A percentile compares a stretch with the other conserved stretches of the same genome.
phyloP scores from a whole-genome alignment of 305 asterid species.

The Fraxinus sp. region DNA sequence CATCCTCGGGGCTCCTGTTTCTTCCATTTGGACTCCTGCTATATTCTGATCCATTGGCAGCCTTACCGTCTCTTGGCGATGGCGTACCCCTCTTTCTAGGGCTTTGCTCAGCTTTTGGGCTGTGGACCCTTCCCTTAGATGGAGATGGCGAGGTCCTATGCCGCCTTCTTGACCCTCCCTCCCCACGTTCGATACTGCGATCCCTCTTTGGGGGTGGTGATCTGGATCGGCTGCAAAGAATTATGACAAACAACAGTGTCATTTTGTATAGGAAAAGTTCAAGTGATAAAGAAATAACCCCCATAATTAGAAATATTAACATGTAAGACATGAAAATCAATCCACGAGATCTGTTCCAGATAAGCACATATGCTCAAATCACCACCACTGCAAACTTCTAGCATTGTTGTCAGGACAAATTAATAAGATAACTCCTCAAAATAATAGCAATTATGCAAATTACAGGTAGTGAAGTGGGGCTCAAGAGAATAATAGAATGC shows the following conservation, averaged over 20 bases:
- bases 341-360: background rate
- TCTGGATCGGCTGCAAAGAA: slow-evolving; percentile 64
- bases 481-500: background rate
- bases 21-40: slow-evolving; percentile 42
- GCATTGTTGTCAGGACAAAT: background rate
- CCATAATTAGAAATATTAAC: background rate
- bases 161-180: slow-evolving; percentile 3
- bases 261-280: background rate
- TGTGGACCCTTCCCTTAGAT: background rate
- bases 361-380: background rate
- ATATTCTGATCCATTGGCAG: background rate
- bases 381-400: background rate
- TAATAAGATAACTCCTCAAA: background rate
- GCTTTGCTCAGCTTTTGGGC: slow-evolving; percentile 53
- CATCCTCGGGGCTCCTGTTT: slow-evolving; percentile 50
- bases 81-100: slow-evolving; percentile 37
- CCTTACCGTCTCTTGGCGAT: background rate
- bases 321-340: background rate
- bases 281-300: background rate
- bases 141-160: background rate
- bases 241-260: background rate
- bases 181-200: slow-evolving; percentile 27
- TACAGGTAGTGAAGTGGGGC: background rate
- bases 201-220: slow-evolving; percentile 67
- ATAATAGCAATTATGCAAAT: slow-evolving; percentile 6